Evolutionary conservation across 495 filamentous ascomycete species (phyloP), one percentile per base, ranked within the genome.

Genomic region (Mytilinidion resinicola): DNA sequence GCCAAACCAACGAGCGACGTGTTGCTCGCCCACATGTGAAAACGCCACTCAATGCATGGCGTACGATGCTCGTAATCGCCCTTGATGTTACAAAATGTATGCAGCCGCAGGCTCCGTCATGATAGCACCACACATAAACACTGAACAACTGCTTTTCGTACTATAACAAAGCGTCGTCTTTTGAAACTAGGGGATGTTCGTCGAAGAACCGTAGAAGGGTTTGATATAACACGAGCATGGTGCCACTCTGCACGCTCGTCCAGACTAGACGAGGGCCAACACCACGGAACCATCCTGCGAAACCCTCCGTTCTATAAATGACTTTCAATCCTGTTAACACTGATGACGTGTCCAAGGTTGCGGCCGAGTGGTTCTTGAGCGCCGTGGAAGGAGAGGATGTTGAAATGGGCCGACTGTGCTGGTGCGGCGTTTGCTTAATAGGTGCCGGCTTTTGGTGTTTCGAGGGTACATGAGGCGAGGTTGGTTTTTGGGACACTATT

Each of bases 161-260:
- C 46, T 49, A 49, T 49, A 25, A 30, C 21, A 14, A 14, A 25
- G 46, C 9, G 33, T 49, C 46, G 14, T 49, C 17, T 1, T 14
- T 25, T 25, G 46, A 49, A 34, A 62, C 59, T 37, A 69, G 54
- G 19, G 77, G 67, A 55, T 74, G 75, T 9, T 70, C 59, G 52
- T 89, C 88, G 63, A 96, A 76, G 75, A 83, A 81, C 68, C 86
- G 85, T 66, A 97, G 70, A 50, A 98, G 75, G 55, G 82, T 85
- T 73, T 97, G 95, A 71, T 98, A 98, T 72, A 96, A 76, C 55
- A 98, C 90, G 65, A 98, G 74, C 93, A 98, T 98, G 50, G 91
- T 96, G 21, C 92, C 88, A 67, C 88, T 93, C 74, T 98, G 93
- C 49, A 96, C 88, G 69, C 90, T 95, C 48, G 93, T 97, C 93